Evolutionary conservation across 2,329 filamentous ascomycete genomes (phyloP), one percentile per base, ranked within the genome.

Genomic region (Cytospora paraplurivora): DNA sequence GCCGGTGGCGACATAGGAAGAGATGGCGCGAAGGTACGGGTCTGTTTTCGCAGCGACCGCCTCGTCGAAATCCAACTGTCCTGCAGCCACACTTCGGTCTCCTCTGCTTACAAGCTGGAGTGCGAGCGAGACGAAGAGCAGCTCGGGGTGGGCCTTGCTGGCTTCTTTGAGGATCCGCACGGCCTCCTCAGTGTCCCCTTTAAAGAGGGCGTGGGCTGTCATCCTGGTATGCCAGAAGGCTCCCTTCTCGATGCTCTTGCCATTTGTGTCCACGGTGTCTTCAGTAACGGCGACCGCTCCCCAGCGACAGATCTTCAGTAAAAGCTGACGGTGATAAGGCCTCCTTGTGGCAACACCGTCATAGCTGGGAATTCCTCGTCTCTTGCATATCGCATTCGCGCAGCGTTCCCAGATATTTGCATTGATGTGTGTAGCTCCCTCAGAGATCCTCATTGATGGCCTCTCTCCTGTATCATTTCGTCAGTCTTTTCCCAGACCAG

Each of bases 1-100:
- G 5, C 89, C 88, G 0, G 88, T 91, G 11, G 88, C 87, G 66
- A 95, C 90, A 68, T 91, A 87, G 3, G 88, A 87, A 32, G 92
- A 91, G 55, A 95, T 89, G 7, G 90, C 91, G 62, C 91, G 88
- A 32, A 95, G 82, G 71, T 93, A 94, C 0, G 91, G 88, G 69
- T 95, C 90, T 0, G 88, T 87, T 66, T 89, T 85, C 64, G 83
- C 85, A 33, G 86, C 84, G 15, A 85, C 79, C 2, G 78, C 78
- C 62, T 85, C 82, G 71, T 87, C 84, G 69, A 86, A 84, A 68
- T 86, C 84, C 32, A 87, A 77, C 65, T 83, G 77, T 66, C 81
- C 79, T 66, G 80, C 80, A 50, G 75, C 75, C 4, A 78, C 68
- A 49, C 75, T 74, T 53, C 75, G 76, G 62, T 79, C 78, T 13